Evolutionary conservation across 2,329 filamentous ascomycete genomes (phyloP).

Genomic region (Botrytis elliptica): DNA sequence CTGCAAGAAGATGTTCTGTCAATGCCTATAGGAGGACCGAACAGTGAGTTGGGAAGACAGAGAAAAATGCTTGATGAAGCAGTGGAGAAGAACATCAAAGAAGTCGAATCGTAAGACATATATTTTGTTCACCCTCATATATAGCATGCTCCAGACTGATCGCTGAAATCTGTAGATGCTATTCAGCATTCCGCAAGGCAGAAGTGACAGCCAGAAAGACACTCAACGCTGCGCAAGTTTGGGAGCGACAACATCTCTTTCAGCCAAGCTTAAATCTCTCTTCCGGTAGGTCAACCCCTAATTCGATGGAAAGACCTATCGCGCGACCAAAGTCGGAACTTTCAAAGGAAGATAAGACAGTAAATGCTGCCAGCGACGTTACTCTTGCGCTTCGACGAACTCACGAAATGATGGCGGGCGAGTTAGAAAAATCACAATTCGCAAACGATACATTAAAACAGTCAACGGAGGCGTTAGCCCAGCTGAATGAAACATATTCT

Average conservation of each 20-base stretch:
- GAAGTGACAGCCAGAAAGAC: constrained; percentile 76
- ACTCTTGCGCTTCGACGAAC: constrained; percentile 81
- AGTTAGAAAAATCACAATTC: constrained; percentile 83
- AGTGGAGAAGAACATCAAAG: constrained; percentile 63
- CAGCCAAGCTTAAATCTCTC: constrained; percentile 44
- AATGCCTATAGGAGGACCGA: constrained; percentile 52
- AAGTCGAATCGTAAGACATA: constrained; percentile 64
- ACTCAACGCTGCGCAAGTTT: constrained; percentile 69
- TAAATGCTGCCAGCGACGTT: constrained; percentile 77
- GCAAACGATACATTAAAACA: constrained; percentile 85
- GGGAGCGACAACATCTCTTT: constrained; percentile 75
- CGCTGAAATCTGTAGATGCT: constrained; percentile 24
- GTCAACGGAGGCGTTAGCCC: constrained; percentile 76
- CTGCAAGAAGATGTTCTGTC: constrained; percentile 70
- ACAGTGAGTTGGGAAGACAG: constrained; percentile 58
- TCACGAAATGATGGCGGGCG: constrained; percentile 80
- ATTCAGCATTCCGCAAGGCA: constrained; percentile 72
- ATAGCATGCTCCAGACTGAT: neutral
- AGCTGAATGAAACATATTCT: constrained; percentile 78
- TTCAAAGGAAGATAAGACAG: constrained; percentile 65
- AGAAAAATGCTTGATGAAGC: constrained; percentile 65
- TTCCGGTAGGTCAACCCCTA: constrained; percentile 36
- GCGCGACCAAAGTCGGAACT: constrained; percentile 27
- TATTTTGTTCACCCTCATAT: neutral
- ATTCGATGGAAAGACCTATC: constrained; percentile 40